These are phyloP conservation scores for Fraxinus cuspidata DNA, from an alignment of 257 asterid species.

Conservation along the genomic window DNA sequence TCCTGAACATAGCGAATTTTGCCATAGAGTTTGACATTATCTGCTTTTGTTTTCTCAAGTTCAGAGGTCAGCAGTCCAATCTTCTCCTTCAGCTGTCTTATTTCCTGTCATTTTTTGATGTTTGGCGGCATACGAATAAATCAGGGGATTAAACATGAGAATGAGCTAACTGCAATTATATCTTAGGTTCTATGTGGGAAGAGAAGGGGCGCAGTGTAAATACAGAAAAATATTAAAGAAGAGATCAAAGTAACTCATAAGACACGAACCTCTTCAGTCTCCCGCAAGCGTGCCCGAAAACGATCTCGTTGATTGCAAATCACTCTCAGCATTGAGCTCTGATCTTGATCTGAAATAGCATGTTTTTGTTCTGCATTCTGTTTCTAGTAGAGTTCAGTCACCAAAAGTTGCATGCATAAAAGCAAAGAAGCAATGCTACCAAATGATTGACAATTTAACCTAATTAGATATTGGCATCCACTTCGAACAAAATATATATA, in stretches of 20 bases:
- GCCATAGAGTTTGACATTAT: conserved; percentile 94
- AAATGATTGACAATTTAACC: conserved; percentile 13
- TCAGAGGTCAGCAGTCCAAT: conserved; percentile 74
- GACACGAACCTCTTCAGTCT: conserved; percentile 87
- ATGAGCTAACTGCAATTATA: conserved; percentile 16
- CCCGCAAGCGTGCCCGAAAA: conserved; percentile 88
- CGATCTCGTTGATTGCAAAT: conserved; percentile 99
- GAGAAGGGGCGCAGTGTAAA: background rate
- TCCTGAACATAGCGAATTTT: conserved; percentile 99
- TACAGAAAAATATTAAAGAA: background rate
- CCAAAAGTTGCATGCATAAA: conserved; percentile 15
- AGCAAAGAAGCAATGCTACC: conserved; percentile 10
- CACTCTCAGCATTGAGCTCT: conserved; percentile 97
- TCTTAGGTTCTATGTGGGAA: conserved; percentile 7
- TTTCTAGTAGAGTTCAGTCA: conserved; percentile 31
- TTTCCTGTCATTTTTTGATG: conserved; percentile 60
- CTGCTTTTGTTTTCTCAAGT: conserved; percentile 94
- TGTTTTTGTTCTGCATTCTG: conserved; percentile 84
- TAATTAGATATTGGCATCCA: conserved; percentile 6
- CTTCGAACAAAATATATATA: background rate
- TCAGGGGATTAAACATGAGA: conserved; percentile 22
- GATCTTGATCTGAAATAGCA: conserved; percentile 75
- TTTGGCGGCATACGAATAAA: conserved; percentile 18
- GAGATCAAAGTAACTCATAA: background rate
- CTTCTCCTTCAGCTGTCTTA: conserved; percentile 89